Base-by-base conservation (phyloP, 306 rosid species). In the Sechiopsis laciniata region DNA sequence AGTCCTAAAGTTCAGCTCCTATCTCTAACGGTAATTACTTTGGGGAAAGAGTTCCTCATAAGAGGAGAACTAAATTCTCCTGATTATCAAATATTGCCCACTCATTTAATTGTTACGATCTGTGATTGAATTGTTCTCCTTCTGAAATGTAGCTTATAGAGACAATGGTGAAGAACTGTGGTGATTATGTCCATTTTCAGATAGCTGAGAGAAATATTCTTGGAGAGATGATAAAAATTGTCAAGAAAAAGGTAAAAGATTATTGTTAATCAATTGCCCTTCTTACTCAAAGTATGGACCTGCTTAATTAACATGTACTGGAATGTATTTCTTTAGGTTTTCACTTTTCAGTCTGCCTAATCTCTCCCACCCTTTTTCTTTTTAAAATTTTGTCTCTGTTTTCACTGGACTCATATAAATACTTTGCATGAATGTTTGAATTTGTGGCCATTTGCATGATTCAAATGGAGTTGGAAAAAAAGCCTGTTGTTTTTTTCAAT, bases 141-240 rank as follows among this genome's bases (percentile, higher is more conserved):
- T 35, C 53, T 72, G 32, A 55, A 64, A 72, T 75, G 82, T 81
- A 95, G 99, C 97, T 95, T 26, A 80, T 95, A 80, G 99, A 95
- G 83, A 95, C 99, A 45, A 89, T 95, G 99, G 99, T 95, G 80
- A 95, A 95, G 92, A 95, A 95, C 78, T 95, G 97, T 75, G 99
- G 99, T 81, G 97, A 95, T 50, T 79, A 76, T 74, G 86, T 89
- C 79, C 99, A 95, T 83, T 85, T 83, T 73, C 99, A 95, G 84
- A 91, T 95, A 82, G 92, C 90, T 11, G 99, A 95, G 82, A 87
- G 88, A 83, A 86, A 87, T 77, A 17, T 95, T 74, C 77, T 95
- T 72, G 99, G 88, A 58, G 99, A 95, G 87, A 89, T 95, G 99
- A 83, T 86, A 74, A 95, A 95, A 85, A 85, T 91, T 40, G 95